Conservation (phyloP, 2,329 filamentous ascomycete genomes). For the Fusarium compactum region DNA sequence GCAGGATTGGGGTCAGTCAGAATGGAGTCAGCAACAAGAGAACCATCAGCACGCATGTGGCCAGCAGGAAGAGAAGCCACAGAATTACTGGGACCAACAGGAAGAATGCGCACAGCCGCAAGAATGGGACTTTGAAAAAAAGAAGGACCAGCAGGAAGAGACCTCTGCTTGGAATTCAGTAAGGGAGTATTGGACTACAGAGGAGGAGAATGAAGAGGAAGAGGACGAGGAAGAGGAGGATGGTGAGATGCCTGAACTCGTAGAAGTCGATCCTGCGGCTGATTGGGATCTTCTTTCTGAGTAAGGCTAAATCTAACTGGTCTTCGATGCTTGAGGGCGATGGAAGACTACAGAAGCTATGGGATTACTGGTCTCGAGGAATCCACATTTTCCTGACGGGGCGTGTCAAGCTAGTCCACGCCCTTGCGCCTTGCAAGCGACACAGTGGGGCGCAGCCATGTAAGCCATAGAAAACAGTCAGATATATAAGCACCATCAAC, state of each 20-base stretch:
- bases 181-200: no score
- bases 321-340: background rate
- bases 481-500: background rate
- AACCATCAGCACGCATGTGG: no score
- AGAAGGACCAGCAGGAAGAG: no score
- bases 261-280: background rate
- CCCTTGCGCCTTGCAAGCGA: slow-evolving; percentile 26
- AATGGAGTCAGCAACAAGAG: no score
- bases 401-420: background rate
- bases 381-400: no score
- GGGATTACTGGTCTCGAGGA: background rate
- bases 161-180: no score
- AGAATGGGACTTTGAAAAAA: no score
- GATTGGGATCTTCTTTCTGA: background rate
- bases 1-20: no score
- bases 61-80: no score
- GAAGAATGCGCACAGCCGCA: no score
- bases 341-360: background rate
- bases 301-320: fast-evolving
- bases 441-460: slow-evolving; percentile 3
- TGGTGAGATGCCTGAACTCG: background rate
- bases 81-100: no score
- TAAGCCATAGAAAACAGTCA: background rate
- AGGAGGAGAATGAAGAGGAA: background rate
- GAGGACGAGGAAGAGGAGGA: no score